Evolutionary conservation across 306 rosid species (phyloP), one percentile per base, ranked within the genome.

Genomic region (Lithocarpus polystachyus): DNA sequence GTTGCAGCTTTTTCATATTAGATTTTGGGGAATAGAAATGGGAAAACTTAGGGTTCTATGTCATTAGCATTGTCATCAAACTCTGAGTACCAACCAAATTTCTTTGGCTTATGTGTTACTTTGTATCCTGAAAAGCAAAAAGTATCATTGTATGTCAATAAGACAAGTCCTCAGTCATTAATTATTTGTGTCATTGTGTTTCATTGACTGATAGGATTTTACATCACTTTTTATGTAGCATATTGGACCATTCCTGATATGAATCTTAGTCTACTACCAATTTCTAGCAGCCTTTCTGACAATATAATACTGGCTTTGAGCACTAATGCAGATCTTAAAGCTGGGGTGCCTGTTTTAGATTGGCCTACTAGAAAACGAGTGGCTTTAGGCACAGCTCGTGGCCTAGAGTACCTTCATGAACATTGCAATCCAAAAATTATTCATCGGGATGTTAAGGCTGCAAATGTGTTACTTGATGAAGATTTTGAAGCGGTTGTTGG

Each of bases 371-470:
- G 99, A 88, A 93, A 96, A 80, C 83, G 81, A 72, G 96, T 96
- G 80, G 97, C 99, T 70, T 79, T 96, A 73, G 99, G 99, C 78
- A 93, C 99, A 17, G 98, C 99, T 56, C 97, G 99, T 55, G 99
- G 99, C 55, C 83, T 96, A 62, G 98, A 96, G 89, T 96, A 96
- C 78, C 96, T 96, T 57, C 99, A 96, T 3, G 96, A 93, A 81
- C 99, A 96, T 91, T 96, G 99, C 89, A 93, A 91, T 82, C 99
- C 99, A n/a, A 96, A 96, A 86, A 96, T 96, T 80, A 96, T 96
- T 82, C 99, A 96, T 82, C 92, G 99, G 65, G 99, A 96, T 82
- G 99, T 96, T 80, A 96, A 96, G 92, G 99, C 99, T 12, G 99
- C 99, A 56, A 96, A 96, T 86, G 99, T 96, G 62, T 84, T 96